Evolutionary conservation across 108 stramenopile genomes (phyloP).

Genomic region (Ochromonas danica): DNA sequence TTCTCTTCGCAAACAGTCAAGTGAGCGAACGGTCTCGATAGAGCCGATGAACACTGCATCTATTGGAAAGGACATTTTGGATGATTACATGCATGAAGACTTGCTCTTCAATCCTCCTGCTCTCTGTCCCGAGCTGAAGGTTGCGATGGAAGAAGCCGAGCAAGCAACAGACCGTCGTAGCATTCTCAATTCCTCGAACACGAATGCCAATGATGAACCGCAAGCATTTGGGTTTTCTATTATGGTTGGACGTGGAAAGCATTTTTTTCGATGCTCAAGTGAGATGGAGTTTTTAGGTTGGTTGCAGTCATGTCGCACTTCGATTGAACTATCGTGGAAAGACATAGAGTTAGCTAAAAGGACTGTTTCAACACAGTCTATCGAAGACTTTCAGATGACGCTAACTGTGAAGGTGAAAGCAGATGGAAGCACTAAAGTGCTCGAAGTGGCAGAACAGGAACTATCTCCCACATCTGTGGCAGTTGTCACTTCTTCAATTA

Average conservation of each 20-base stretch:
- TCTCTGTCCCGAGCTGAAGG: background rate
- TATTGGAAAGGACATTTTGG: no score
- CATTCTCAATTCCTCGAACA: background rate
- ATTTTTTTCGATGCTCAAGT: background rate
- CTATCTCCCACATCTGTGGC: background rate
- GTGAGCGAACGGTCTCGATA: no score
- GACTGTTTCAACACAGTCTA: background rate
- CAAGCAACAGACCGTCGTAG: background rate
- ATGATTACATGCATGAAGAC: background rate
- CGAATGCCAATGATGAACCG: background rate
- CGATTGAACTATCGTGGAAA: constrained; percentile 12
- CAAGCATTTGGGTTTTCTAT: constrained; percentile 18
- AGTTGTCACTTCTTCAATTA: no score
- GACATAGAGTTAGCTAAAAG: background rate
- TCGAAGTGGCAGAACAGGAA: background rate
- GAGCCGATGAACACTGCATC: no score
- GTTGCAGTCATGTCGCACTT: background rate
- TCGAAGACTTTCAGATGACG: constrained; percentile 13
- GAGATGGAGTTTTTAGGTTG: constrained; percentile 4
- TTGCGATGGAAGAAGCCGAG: background rate
- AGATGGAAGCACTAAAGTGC: constrained; percentile 24
- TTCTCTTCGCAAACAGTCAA: no score
- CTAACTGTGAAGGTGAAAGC: background rate
- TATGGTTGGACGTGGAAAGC: background rate
- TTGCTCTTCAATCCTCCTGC: background rate